Evolutionary conservation across 106 monocot species (phyloP).

Genomic region (Dendrobium officinale): DNA sequence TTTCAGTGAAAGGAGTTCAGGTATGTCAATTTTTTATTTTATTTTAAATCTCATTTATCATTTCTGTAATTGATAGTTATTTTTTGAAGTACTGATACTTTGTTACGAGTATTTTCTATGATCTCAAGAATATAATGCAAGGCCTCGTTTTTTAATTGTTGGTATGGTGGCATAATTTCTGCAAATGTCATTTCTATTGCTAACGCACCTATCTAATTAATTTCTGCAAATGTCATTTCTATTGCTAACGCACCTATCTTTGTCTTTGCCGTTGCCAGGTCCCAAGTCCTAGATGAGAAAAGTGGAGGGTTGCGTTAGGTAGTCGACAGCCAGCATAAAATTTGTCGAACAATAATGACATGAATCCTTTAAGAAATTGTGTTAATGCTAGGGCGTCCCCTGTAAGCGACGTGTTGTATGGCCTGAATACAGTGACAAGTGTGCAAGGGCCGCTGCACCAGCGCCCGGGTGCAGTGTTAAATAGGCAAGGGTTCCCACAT

Average conservation of each 20-base stretch:
- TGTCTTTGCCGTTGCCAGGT: too few relatives aligned
- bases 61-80: background rate
- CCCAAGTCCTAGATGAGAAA: too few relatives aligned
- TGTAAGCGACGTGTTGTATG: too few relatives aligned
- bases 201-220: background rate
- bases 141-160: background rate
- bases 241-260: background rate
- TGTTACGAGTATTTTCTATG: background rate
- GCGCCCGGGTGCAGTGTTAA: too few relatives aligned
- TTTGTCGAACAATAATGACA: too few relatives aligned
- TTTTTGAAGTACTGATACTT: background rate
- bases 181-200: background rate
- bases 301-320: too few relatives aligned
- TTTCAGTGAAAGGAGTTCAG: slow-evolving; percentile 71
- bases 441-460: too few relatives aligned
- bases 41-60: background rate
- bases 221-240: background rate
- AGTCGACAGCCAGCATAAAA: too few relatives aligned
- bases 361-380: too few relatives aligned
- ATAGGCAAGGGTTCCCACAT: too few relatives aligned
- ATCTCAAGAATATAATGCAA: background rate
- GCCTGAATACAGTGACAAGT: too few relatives aligned
- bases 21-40: slow-evolving; percentile 29
- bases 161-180: background rate
- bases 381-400: too few relatives aligned